A percentile compares a stretch with the other conserved stretches of the same genome.
Conservation (phyloP, 2,329 filamentous ascomycete genomes). For the Aspergillus ruber region DNA sequence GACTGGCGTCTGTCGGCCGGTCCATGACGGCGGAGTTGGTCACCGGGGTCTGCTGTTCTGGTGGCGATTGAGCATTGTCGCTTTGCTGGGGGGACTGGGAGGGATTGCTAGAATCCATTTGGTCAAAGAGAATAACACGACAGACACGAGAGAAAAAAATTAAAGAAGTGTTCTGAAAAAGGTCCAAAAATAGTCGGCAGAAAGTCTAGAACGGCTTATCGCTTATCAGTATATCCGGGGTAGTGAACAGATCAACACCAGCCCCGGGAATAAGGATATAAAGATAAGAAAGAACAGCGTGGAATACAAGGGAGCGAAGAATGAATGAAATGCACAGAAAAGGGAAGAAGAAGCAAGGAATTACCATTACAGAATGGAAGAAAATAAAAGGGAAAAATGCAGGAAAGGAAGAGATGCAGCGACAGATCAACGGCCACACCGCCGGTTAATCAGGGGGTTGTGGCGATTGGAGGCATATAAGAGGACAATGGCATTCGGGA, state of each 20-base stretch:
- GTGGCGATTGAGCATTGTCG: neutral
- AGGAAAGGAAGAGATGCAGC: conserved; percentile 1
- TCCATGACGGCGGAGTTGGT: conserved; percentile 3
- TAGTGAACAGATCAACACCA: neutral
- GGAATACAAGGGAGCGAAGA: neutral
- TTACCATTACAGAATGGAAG: conserved; percentile 3
- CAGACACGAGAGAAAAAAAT: neutral
- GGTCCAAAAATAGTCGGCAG: neutral
- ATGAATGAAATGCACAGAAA: neutral
- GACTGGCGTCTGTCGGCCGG: conserved; percentile 3
- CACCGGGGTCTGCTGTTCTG: too few relatives aligned
- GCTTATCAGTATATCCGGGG: neutral
- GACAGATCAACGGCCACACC: conserved; percentile 1
- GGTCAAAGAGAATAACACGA: neutral
- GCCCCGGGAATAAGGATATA: neutral
- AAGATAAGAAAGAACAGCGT: neutral
- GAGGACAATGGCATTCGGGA: too few relatives aligned
- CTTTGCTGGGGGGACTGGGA: neutral
- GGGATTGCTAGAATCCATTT: neutral
- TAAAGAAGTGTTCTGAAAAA: conserved; percentile 4
- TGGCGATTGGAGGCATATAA: neutral
- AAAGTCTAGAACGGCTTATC: neutral
- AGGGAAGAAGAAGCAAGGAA: conserved; percentile 3
- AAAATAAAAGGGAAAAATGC: conserved; percentile 4
- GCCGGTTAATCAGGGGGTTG: conserved; percentile 2